Conservation (phyloP, 768 basidiomycete genomes). For the Suillus subalutaceus region DNA sequence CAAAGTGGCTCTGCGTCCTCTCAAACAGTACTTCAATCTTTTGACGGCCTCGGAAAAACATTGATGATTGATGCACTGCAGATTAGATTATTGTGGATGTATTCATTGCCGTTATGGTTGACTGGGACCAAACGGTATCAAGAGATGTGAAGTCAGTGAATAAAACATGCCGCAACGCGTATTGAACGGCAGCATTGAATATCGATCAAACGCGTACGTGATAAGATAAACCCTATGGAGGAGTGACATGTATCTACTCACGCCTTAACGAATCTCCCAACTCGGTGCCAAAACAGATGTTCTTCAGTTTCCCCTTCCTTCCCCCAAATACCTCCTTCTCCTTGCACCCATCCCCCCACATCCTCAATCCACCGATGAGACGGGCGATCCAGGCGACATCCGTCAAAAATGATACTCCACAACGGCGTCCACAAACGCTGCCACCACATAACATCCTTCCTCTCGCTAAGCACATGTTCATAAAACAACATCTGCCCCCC, state of each 20-base stretch:
- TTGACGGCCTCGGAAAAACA: too few species aligned
- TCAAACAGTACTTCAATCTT: too few species aligned
- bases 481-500: constrained; percentile 69
- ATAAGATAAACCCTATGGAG: too few species aligned
- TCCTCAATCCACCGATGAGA: constrained; percentile 49
- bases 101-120: too few species aligned
- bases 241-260: constrained; percentile 11
- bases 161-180: too few species aligned
- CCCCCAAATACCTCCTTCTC: constrained; percentile 41
- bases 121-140: too few species aligned
- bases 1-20: too few species aligned
- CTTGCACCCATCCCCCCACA: constrained; percentile 51
- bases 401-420: constrained; percentile 62
- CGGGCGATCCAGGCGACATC: constrained; percentile 65
- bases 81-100: too few species aligned
- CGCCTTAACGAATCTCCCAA: constrained; percentile 58
- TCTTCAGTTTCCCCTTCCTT: constrained; percentile 59
- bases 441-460: constrained; percentile 65
- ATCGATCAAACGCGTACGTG: too few species aligned
- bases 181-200: too few species aligned
- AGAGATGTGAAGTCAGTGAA: too few species aligned
- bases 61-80: too few species aligned
- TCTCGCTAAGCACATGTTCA: constrained; percentile 67
- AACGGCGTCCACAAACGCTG: constrained; percentile 74
- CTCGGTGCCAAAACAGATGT: constrained; percentile 59